Conservation (phyloP, 2,329 filamentous ascomycete genomes). For the Colletotrichum lini region DNA sequence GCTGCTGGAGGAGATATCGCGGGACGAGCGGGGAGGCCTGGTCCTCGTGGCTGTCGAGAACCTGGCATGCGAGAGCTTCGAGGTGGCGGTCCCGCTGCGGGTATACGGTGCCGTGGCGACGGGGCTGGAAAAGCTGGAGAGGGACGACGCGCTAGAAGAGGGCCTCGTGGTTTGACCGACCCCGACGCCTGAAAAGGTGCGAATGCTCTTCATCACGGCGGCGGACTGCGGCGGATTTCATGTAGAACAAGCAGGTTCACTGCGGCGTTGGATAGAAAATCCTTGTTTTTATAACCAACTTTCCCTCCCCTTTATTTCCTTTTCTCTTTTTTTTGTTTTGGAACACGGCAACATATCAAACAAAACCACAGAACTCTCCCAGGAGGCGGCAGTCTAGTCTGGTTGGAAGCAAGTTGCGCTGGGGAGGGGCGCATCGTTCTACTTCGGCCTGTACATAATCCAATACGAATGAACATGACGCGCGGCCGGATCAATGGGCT, state of each 20-base stretch:
- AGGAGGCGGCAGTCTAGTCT: not conserved
- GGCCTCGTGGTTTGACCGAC: conserved; percentile 55
- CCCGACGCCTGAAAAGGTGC: no score
- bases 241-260: conserved; percentile 22
- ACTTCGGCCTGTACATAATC: not conserved
- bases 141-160: conserved; percentile 68
- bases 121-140: conserved; percentile 69
- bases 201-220: not conserved
- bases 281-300: not conserved
- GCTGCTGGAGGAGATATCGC: conserved; percentile 83
- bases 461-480: not conserved
- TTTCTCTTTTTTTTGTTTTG: not conserved
- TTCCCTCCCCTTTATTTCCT: not conserved
- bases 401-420: no score
- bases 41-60: conserved; percentile 84
- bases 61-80: conserved; percentile 89
- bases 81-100: conserved; percentile 86
- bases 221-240: not conserved
- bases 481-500: not conserved
- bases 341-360: conserved; percentile 13
- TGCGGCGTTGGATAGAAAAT: conserved; percentile 39
- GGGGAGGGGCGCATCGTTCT: not conserved
- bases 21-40: conserved; percentile 81
- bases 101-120: conserved; percentile 79
- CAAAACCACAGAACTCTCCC: not conserved